These are phyloP conservation scores for Metarhizium rileyi DNA, from an alignment of 2,329 filamentous ascomycete species.

Conservation along the genomic window DNA sequence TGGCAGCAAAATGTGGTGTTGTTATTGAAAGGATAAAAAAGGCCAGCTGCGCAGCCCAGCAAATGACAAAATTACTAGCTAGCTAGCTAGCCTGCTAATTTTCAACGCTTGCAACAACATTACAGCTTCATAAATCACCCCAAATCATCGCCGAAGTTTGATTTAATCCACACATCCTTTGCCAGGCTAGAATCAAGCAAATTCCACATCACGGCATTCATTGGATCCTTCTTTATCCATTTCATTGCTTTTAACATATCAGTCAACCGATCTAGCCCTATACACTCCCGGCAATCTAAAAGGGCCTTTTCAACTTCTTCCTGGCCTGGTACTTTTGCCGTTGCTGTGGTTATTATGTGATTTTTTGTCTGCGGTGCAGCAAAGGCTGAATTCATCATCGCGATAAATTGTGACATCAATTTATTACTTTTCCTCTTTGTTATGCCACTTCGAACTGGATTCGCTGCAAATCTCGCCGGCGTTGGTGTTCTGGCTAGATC, in stretches of 20 bases:
- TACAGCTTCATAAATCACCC: background rate
- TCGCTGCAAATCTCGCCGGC: too few relatives aligned
- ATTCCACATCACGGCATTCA: conserved; percentile 2
- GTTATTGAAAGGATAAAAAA: too few relatives aligned
- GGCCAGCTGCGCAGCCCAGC: too few relatives aligned
- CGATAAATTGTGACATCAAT: background rate
- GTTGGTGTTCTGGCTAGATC: too few relatives aligned
- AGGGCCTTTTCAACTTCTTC: background rate
- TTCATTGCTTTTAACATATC: background rate
- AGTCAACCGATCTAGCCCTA: background rate
- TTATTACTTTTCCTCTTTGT: background rate
- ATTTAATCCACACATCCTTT: background rate
- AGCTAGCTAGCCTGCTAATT: too few relatives aligned
- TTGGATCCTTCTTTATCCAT: background rate
- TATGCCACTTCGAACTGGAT: background rate
- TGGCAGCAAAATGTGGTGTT: too few relatives aligned
- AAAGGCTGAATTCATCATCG: background rate
- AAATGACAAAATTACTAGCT: too few relatives aligned
- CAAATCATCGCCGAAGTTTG: background rate
- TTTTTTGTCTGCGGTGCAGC: background rate
- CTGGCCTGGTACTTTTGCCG: background rate
- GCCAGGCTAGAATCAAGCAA: background rate
- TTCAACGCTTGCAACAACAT: background rate
- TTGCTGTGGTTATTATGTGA: background rate
- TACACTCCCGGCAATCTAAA: background rate